Conservation (phyloP, 495 filamentous ascomycete genomes). For the Penicillium parvum region DNA sequence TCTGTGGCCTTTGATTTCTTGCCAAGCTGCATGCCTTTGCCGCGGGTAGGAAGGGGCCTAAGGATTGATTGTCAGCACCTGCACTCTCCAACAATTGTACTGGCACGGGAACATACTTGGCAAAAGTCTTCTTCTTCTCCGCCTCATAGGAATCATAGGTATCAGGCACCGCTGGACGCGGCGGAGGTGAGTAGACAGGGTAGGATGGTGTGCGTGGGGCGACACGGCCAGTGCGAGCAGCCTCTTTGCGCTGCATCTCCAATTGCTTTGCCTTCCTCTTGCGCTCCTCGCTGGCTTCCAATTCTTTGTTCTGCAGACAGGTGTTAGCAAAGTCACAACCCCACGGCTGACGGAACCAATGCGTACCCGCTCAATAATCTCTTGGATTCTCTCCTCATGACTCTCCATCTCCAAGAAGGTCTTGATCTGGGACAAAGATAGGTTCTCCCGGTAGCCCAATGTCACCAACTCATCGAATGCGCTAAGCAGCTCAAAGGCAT, state of each 20-base stretch:
- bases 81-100: too few relatives aligned
- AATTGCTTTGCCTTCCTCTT: constrained; percentile 97
- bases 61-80: constrained; percentile 10
- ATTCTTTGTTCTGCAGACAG: constrained; percentile 79
- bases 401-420: constrained; percentile 99
- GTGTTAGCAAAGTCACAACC: constrained; percentile 15
- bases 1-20: constrained; percentile 96
- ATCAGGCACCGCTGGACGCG: constrained; percentile 65
- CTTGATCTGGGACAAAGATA: constrained; percentile 92
- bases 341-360: not conserved
- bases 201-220: constrained; percentile 71
- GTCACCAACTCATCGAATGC: constrained; percentile 97
- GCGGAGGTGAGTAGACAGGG: constrained; percentile 82
- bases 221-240: constrained; percentile 55
- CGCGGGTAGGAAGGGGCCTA: constrained; percentile 66
- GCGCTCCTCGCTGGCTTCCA: constrained; percentile 95
- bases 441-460: constrained; percentile 89
- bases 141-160: constrained; percentile 92
- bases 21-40: constrained; percentile 97
- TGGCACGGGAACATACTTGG: constrained; percentile 52
- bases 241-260: constrained; percentile 96
- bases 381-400: constrained; percentile 97
- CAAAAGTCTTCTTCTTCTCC: constrained; percentile 85
- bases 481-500: constrained; percentile 91
- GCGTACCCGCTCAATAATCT: constrained; percentile 86